phyloP scores from a whole-genome alignment of 1,284 basidiomycete genomes.

The Rhodofomes roseus region DNA sequence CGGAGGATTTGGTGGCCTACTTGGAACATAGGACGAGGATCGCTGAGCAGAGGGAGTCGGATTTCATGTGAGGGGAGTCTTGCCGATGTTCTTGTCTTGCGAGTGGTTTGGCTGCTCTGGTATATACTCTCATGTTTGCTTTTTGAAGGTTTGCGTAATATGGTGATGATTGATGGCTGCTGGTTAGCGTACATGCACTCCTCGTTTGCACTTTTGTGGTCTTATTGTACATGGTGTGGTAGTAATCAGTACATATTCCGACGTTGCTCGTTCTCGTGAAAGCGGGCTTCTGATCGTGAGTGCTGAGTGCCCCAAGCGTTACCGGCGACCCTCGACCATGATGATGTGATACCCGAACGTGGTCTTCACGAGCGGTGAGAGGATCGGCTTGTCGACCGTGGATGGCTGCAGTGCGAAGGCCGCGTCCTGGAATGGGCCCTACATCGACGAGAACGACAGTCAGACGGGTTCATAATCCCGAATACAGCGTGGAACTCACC shows the following conservation, averaged over 20 bases:
- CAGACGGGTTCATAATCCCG: background rate
- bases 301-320: background rate
- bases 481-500: conserved; percentile 28
- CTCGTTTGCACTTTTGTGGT: background rate
- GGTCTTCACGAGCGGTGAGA: conserved; percentile 74
- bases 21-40: conserved; percentile 23
- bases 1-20: conserved; percentile 23
- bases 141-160: too few relatives aligned
- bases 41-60: conserved; percentile 13
- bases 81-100: background rate
- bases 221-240: background rate
- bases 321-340: conserved; percentile 81
- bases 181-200: background rate
- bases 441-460: conserved; percentile 2
- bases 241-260: background rate
- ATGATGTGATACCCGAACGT: conserved; percentile 85
- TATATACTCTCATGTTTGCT: background rate
- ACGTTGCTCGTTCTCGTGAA: background rate
- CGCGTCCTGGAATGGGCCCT: conserved; percentile 78
- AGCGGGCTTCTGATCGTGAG: conserved; percentile 14
- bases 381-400: conserved; percentile 69
- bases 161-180: background rate
- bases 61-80: conserved; percentile 15
- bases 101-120: background rate
- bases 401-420: conserved; percentile 78